These are phyloP conservation scores for Fomitopsis serialis DNA, from an alignment of 768 basidiomycete genomes.

Conservation along the genomic window DNA sequence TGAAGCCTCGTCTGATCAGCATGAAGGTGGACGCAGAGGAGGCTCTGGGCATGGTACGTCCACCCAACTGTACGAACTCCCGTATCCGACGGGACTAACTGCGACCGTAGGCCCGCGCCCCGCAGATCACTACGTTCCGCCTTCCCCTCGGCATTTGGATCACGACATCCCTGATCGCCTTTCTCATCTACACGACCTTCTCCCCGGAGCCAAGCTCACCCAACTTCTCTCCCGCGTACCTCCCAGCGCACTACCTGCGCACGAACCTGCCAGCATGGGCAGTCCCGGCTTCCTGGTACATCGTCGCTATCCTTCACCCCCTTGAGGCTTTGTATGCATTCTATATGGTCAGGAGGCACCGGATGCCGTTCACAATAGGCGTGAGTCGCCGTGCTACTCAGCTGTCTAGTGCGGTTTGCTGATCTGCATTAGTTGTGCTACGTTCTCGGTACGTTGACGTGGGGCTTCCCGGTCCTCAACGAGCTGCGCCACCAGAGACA, in stretches of 20 bases:
- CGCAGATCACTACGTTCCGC: slow-evolving; percentile 53
- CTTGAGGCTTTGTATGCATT: slow-evolving; percentile 45
- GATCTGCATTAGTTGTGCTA: slow-evolving; percentile 41
- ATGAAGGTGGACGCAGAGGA: slow-evolving; percentile 84
- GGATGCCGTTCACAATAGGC: slow-evolving; percentile 36
- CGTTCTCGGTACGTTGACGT: slow-evolving; percentile 40
- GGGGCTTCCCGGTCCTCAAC: slow-evolving; percentile 51
- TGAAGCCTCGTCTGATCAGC: slow-evolving; percentile 70
- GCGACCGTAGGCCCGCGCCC: slow-evolving; percentile 49
- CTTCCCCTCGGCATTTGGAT: slow-evolving; percentile 31
- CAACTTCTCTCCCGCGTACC: slow-evolving; percentile 15
- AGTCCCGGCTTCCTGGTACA: slow-evolving; percentile 29
- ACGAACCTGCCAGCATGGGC: slow-evolving; percentile 11
- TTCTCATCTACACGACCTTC: slow-evolving; percentile 29
- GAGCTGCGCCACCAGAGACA: slow-evolving; percentile 58
- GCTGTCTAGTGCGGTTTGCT: slow-evolving; percentile 1
- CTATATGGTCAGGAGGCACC: slow-evolving; percentile 45
- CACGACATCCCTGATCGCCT: slow-evolving; percentile 21
- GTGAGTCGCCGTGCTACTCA: slow-evolving; percentile 28
- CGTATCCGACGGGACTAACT: background rate
- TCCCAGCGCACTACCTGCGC: slow-evolving; percentile 14
- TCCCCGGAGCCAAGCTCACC: slow-evolving; percentile 17
- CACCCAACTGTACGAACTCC: background rate
- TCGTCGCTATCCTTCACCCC: slow-evolving; percentile 32
- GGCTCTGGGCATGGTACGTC: slow-evolving; percentile 68